Evolutionary conservation across 257 asterid species (phyloP).

Genomic region (Solanum dulcamara): DNA sequence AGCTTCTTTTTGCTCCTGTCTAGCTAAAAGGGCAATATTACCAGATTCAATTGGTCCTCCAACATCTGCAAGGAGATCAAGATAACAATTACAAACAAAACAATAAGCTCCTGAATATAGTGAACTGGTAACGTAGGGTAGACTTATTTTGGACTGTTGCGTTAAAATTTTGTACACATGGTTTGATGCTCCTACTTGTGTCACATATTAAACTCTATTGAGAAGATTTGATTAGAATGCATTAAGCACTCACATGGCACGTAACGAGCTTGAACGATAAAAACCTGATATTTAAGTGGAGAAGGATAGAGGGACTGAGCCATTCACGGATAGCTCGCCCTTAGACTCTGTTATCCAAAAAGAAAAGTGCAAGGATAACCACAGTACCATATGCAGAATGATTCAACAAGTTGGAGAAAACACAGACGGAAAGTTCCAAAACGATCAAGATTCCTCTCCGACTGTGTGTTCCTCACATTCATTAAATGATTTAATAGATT

Average conservation of each 20-base stretch:
- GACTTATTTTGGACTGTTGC: not conserved
- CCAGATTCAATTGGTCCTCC: slow-evolving; percentile 16
- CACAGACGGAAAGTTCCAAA: too few relatives aligned
- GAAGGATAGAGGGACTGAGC: not conserved
- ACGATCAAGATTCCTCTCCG: too few relatives aligned
- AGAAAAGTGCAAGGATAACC: not conserved
- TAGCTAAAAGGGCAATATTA: slow-evolving; percentile 4
- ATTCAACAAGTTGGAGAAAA: too few relatives aligned
- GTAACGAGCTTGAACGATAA: not conserved
- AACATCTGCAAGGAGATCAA: not conserved
- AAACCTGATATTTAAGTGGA: not conserved
- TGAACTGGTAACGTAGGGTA: not conserved
- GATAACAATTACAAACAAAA: not conserved
- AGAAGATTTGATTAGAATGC: not conserved
- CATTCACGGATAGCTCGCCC: too few relatives aligned
- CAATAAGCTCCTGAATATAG: not conserved
- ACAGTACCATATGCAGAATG: not conserved
- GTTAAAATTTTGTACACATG: not conserved
- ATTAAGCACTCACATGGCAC: not conserved
- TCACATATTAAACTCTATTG: not conserved
- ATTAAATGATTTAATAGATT: too few relatives aligned
- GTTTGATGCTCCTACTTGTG: not conserved
- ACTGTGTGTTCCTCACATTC: too few relatives aligned
- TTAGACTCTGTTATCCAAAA: too few relatives aligned
- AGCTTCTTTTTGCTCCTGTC: slow-evolving; percentile 19